Evolutionary conservation across 2,329 filamentous ascomycete genomes (phyloP).

Genomic region (Cadophora sp.): DNA sequence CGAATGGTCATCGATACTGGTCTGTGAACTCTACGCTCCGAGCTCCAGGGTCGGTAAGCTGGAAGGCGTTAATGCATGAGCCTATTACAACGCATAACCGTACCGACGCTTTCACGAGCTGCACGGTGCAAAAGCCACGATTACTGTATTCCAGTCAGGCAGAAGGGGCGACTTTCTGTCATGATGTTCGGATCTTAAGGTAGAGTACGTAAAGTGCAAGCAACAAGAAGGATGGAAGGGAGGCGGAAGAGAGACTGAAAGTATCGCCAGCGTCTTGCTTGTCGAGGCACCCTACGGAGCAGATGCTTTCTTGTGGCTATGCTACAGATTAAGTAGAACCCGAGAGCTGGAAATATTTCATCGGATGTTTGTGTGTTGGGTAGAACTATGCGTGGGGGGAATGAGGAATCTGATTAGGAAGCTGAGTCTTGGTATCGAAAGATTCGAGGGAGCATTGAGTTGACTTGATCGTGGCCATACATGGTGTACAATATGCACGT

Average conservation of each 20-base stretch:
- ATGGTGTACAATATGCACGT: background rate
- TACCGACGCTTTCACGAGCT: background rate
- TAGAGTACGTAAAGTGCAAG: too few relatives aligned
- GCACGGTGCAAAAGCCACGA: background rate
- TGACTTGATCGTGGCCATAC: background rate
- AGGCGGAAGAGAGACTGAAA: too few relatives aligned
- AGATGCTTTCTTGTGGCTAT: background rate
- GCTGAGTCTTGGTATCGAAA: constrained; percentile 12
- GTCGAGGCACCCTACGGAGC: too few relatives aligned
- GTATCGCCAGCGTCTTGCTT: too few relatives aligned
- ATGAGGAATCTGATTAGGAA: constrained; percentile 8
- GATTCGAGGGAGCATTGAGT: background rate
- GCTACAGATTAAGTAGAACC: too few relatives aligned
- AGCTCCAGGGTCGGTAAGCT: too few relatives aligned
- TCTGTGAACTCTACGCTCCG: too few relatives aligned
- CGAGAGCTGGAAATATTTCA: background rate
- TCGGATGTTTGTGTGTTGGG: background rate
- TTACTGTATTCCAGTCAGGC: background rate
- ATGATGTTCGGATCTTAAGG: too few relatives aligned
- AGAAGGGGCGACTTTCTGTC: too few relatives aligned
- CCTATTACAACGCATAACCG: background rate
- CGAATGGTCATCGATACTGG: too few relatives aligned
- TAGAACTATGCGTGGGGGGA: background rate
- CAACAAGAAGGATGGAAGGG: too few relatives aligned
- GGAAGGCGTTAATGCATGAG: constrained; percentile 1